phyloP scores from a whole-genome alignment of 1,284 basidiomycete species.

The Austropuccinia psidii region DNA sequence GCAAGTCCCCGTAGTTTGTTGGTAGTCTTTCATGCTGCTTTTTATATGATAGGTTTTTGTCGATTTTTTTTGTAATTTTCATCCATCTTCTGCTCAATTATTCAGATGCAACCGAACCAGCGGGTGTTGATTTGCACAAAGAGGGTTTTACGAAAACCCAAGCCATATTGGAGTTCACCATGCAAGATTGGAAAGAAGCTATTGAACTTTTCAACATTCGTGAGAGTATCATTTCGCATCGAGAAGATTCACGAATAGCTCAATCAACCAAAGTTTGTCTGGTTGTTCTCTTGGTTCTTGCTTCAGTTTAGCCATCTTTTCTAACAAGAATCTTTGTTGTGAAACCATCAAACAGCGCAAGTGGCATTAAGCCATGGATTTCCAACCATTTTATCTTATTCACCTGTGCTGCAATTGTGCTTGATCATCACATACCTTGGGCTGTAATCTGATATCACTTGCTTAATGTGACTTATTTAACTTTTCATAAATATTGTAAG shows the following conservation, averaged over 20 bases:
- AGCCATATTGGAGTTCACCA: slow-evolving; percentile 76
- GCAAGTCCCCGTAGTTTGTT: slow-evolving; percentile 18
- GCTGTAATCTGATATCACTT: too few species aligned
- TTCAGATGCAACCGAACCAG: slow-evolving; percentile 10
- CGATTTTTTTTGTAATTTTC: background rate
- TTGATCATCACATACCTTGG: too few species aligned
- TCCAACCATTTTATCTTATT: too few species aligned
- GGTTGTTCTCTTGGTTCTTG: background rate
- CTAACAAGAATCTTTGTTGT: background rate
- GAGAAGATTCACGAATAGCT: slow-evolving; percentile 16
- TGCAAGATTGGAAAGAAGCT: slow-evolving; percentile 69
- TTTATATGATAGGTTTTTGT: background rate
- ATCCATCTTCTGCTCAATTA: slow-evolving; percentile 47
- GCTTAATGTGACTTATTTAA: too few species aligned
- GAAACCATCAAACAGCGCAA: background rate
- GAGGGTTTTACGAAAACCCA: slow-evolving; percentile 60
- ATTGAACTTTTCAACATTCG: slow-evolving; percentile 71
- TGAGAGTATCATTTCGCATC: slow-evolving; percentile 51
- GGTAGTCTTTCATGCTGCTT: background rate
- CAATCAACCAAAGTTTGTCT: background rate
- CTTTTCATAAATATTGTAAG: too few species aligned
- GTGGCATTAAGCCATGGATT: slow-evolving; percentile 2
- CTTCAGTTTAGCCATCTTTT: background rate
- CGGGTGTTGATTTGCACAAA: background rate
- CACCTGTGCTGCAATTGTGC: too few species aligned